Percentiles rank a stretch among this genome's conserved stretches.
Conservation (phyloP, 768 basidiomycete species). For the Butyriboletus loyo region DNA sequence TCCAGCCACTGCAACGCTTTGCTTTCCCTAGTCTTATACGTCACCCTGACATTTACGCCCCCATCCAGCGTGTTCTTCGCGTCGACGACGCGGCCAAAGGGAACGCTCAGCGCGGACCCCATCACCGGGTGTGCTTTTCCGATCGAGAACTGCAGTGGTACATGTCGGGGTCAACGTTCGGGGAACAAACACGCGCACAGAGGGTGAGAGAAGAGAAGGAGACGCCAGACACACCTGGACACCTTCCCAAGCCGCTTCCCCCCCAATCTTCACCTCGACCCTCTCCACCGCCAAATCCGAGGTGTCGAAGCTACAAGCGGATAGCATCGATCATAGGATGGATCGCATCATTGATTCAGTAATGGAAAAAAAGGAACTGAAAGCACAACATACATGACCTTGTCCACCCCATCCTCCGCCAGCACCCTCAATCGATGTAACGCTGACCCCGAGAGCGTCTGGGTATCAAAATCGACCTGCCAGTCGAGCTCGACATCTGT, state of each 20-base stretch:
- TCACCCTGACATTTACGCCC: constrained; percentile 49
- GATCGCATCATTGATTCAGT: neutral
- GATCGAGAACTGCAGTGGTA: constrained; percentile 45
- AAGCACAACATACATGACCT: constrained; percentile 54
- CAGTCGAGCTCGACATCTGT: constrained; percentile 73
- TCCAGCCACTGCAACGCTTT: constrained; percentile 87
- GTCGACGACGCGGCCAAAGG: constrained; percentile 43
- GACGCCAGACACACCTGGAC: constrained; percentile 40
- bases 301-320: constrained; percentile 63
- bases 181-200: neutral
- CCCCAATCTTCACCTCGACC: constrained; percentile 41
- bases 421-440: constrained; percentile 58
- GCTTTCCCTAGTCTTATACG: constrained; percentile 71
- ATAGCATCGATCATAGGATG: neutral
- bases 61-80: neutral
- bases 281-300: constrained; percentile 57
- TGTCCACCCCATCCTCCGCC: constrained; percentile 44
- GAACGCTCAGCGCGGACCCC: constrained; percentile 70
- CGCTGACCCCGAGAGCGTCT: constrained; percentile 62
- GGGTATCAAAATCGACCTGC: constrained; percentile 66
- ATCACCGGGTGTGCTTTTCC: constrained; percentile 60
- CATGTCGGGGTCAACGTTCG: neutral
- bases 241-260: constrained; percentile 42
- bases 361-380: no score
- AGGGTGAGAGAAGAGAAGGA: neutral